phyloP scores from a whole-genome alignment of 768 basidiomycete species.

The Bullera alba region DNA sequence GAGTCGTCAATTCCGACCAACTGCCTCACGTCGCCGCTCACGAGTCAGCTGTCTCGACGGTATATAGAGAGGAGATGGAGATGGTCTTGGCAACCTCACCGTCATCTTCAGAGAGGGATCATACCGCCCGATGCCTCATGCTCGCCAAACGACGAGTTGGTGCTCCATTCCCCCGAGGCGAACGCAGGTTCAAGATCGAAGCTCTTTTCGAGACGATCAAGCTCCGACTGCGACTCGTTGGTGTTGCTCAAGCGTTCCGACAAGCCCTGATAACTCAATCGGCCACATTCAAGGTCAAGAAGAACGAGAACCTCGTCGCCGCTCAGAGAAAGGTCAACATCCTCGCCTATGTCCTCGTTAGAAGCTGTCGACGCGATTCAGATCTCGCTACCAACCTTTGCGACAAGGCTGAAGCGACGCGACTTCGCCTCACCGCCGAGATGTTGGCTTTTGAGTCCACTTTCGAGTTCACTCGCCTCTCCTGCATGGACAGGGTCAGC shows the following conservation, averaged over 20 bases:
- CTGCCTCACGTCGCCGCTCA: slow-evolving; percentile 5
- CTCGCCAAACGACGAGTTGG: slow-evolving; percentile 8
- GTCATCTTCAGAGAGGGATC: slow-evolving; percentile 38
- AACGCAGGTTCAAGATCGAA: slow-evolving; percentile 58
- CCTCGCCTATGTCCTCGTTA: slow-evolving; percentile 2
- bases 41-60: background rate
- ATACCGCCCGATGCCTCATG: slow-evolving; percentile 32
- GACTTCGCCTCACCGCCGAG: slow-evolving; percentile 2
- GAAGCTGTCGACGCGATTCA: slow-evolving; percentile 10
- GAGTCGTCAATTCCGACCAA: slow-evolving; percentile 4
- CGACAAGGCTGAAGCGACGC: background rate
- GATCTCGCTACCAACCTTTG: slow-evolving; percentile 1
- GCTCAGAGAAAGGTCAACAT: background rate
- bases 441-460: background rate
- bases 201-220: slow-evolving; percentile 56
- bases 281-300: background rate
- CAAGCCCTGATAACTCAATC: slow-evolving; percentile 1
- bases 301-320: background rate
- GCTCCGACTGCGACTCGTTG: slow-evolving; percentile 53
- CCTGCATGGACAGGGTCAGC: background rate
- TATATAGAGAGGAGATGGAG: slow-evolving; percentile 3
- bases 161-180: background rate
- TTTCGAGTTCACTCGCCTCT: background rate
- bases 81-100: slow-evolving; percentile 41
- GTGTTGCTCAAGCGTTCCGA: slow-evolving; percentile 45